Base-by-base conservation (phyloP, 805 yeast genomes). In the Lachancea dasiensis region DNA sequence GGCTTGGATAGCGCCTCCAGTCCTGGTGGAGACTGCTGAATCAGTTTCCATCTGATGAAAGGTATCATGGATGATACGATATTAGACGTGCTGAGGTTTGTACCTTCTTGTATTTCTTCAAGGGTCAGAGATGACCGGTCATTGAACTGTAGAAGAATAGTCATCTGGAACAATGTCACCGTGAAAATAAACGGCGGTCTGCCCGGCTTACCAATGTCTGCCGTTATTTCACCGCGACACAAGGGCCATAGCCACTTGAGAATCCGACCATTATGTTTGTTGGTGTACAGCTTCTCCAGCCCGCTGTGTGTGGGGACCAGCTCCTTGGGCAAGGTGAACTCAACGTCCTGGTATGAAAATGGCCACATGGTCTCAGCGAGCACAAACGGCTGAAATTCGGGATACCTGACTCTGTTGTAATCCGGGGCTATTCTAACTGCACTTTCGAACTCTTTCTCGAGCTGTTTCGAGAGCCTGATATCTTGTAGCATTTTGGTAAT, bases 401-500 rank as follows among this genome's bases (percentile, higher is more conserved):
- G 64, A 31, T 49, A 52, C 33, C 46, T 51, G 3, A 31, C 19
- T 34, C 41, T 47, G 4, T 58, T 54, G 46, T 57, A 54, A 15
- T 56, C 60, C 19, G 64, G 63, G 4, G 53, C 41, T 14, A 46
- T 47, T 18, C 51, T 54, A 14, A 58, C 49, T 8, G 50, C 50
- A 20, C 55, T 58, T 39, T 64, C 61, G 29, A 68, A 63, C 22
- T 65, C 65, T 30, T 64, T 66, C 34, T 74, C 78, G 55, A 92
- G 69, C 39, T 86, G 90, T 44, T 76, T 77, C 0, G 95, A 85
- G 3, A 90, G 75, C 50, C 82, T 75, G 69, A 92, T 86, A 63
- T 92, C 98, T 58, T 82, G 84, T 60, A 92, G 89, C 99, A 92
- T 92, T 51, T 87, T 85, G 16, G 95, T 84, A 61, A 92, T 84